phyloP scores from a whole-genome alignment of 2,329 filamentous ascomycete species.

The Gremmenia infestans region DNA sequence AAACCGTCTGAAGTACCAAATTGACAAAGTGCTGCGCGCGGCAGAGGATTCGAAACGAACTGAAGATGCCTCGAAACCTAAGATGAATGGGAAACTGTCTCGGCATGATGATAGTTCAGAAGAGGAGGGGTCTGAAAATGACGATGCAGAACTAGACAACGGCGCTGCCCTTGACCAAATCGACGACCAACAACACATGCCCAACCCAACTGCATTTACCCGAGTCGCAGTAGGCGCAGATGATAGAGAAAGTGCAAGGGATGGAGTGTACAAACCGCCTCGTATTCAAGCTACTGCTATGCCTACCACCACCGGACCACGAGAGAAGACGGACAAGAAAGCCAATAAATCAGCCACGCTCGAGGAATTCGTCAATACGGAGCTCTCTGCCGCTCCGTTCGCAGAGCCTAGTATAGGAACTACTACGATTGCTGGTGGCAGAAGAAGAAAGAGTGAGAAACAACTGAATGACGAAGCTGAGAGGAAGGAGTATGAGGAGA shows the following conservation, averaged over 20 bases:
- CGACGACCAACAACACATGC: conserved; percentile 58
- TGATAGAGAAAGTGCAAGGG: conserved; percentile 37
- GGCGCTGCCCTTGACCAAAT: conserved; percentile 33
- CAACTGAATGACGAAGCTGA: conserved; percentile 77
- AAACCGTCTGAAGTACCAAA: conserved; percentile 86
- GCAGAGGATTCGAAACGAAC: conserved; percentile 57
- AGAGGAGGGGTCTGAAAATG: conserved; percentile 24
- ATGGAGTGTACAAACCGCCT: conserved; percentile 83
- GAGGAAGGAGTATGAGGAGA: conserved; percentile 81
- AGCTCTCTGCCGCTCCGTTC: conserved; percentile 75
- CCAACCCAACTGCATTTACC: conserved; percentile 47
- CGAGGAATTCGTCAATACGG: conserved; percentile 84
- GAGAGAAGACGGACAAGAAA: conserved; percentile 53
- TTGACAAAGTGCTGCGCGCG: conserved; percentile 87
- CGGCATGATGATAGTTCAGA: conserved; percentile 10
- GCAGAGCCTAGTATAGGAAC: conserved; percentile 89
- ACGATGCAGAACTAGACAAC: conserved; percentile 35
- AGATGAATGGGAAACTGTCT: neutral
- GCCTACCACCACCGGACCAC: conserved; percentile 50
- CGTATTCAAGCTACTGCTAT: conserved; percentile 83
- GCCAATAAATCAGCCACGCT: conserved; percentile 75
- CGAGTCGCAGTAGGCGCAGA: conserved; percentile 22
- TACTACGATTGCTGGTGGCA: conserved; percentile 74
- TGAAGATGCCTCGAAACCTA: conserved; percentile 26
- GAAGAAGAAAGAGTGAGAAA: conserved; percentile 69